Percentiles rank a stretch among this genome's conserved stretches.
phyloP scores from a whole-genome alignment of 345 rosid species.

The Moricandia arvensis region DNA sequence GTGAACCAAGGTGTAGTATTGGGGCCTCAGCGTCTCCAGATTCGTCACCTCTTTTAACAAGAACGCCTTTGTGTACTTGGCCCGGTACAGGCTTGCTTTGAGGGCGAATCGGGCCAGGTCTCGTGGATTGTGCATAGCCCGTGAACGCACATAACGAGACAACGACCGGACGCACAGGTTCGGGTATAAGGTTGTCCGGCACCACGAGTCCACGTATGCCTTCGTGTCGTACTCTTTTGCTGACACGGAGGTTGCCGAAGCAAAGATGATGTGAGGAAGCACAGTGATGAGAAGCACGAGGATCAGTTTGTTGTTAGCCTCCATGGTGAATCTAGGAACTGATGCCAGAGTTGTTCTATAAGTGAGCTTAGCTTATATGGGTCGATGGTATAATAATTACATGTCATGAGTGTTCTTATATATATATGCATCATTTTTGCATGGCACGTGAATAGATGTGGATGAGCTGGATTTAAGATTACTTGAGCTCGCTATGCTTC shows the following conservation, averaged over 20 bases:
- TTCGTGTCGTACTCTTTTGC: conserved; percentile 23
- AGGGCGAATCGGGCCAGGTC: conserved; percentile 66
- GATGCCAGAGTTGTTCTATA: neutral
- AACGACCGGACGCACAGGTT: conserved; percentile 54
- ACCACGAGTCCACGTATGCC: conserved; percentile 49
- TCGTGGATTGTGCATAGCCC: conserved; percentile 44
- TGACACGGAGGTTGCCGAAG: conserved; percentile 14
- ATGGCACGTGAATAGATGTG: conserved; percentile 29
- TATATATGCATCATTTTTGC: conserved; percentile 11
- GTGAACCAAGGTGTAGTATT: conserved; percentile 46
- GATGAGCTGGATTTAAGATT: conserved; percentile 35
- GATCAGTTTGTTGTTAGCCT: conserved; percentile 20
- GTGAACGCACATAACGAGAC: conserved; percentile 44
- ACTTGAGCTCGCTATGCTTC: conserved; percentile 21
- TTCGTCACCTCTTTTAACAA: neutral
- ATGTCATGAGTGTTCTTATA: neutral
- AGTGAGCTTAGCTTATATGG: neutral
- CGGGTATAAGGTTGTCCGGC: conserved; percentile 58
- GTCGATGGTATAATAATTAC: neutral
- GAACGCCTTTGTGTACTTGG: conserved; percentile 50
- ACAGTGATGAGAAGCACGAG: conserved; percentile 20
- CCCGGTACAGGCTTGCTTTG: conserved; percentile 58
- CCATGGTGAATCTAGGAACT: conserved; percentile 15
- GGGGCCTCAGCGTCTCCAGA: conserved; percentile 40
- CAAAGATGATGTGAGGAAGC: conserved; percentile 23